These are phyloP conservation scores for Ceratocystis harringtonii DNA, from an alignment of 2,329 filamentous ascomycete genomes.

Conservation along the genomic window DNA sequence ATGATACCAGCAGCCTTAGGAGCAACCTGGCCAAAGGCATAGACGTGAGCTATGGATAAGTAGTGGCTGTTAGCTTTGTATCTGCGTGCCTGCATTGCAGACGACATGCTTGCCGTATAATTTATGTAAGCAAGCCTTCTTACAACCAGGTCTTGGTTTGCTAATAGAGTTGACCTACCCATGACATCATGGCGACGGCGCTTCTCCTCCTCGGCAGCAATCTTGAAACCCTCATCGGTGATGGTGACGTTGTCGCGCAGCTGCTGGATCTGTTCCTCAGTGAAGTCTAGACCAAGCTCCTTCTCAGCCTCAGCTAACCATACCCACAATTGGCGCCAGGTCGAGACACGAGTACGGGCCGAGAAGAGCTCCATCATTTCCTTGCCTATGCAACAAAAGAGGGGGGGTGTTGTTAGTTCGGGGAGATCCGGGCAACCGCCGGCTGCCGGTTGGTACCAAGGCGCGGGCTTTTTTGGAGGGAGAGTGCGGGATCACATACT, in stretches of 20 bases:
- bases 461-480: not conserved
- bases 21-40: constrained; percentile 57
- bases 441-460: not conserved
- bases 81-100: constrained; percentile 22
- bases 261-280: constrained; percentile 56
- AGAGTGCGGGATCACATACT: constrained; percentile 24
- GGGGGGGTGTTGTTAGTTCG: not conserved
- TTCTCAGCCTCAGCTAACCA: constrained; percentile 69
- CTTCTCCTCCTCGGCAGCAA: constrained; percentile 64
- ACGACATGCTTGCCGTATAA: not conserved
- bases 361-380: constrained; percentile 74
- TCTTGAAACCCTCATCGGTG: constrained; percentile 62
- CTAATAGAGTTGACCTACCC: constrained; percentile 2
- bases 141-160: not conserved
- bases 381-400: constrained; percentile 19
- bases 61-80: constrained; percentile 41
- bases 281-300: constrained; percentile 63
- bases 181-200: constrained; percentile 38
- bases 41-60: constrained; percentile 37
- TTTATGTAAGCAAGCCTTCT: not conserved
- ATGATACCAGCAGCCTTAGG: constrained; percentile 72
- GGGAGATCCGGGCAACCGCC: constrained; percentile 5
- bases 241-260: constrained; percentile 62
- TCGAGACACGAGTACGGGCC: constrained; percentile 56
- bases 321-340: constrained; percentile 77